Evolutionary conservation across 495 filamentous ascomycete species (phyloP), one percentile per base, ranked within the genome.

Genomic region (Ascobolus immersus): DNA sequence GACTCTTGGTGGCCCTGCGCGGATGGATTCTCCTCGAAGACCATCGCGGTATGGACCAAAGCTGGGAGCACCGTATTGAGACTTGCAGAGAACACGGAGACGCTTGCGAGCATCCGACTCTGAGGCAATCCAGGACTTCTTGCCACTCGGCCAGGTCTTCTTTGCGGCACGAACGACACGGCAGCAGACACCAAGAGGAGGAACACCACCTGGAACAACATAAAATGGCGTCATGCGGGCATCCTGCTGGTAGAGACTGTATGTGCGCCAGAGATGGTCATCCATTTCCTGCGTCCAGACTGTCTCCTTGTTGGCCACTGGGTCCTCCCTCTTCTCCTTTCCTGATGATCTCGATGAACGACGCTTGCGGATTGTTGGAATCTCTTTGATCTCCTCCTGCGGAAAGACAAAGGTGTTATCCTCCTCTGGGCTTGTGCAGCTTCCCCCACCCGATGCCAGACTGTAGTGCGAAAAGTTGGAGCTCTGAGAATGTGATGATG

Each of bases 201-300:
- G 86, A 23, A 82, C 67, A 35, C 67, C 65, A 33, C 78, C 82
- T 14, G 84, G 80, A 11, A 81, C 67, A 56, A 78, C 73, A 44
- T 82, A 81, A 55, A 94, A 84, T 0, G 86, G 86, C 2, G 86
- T 96, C 18, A 90, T 74, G 7, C 73, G 80, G 21, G 86, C 82
- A 50, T 94, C 80, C 41, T 81, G 73, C 8, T 93, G 57, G 47
- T 92, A 96, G 7, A 75, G 50, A 41, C 77, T 57, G 47, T 91
- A 94, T 2, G 76, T 81, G 21, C 75, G 69, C 89, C 89, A 94
- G 19, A 96, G 53, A 48, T 96, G 86, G 22, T 72, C 69, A 52
- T 82, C 81, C 78, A 90, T 89, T 13, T 79, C 74, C 28, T 71
- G 64, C 2, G 77, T 89, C 81, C 82, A 96, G 19, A n/a, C n/a